Evolutionary conservation across 176 grass and related monocot genomes (phyloP).

Genomic region (Olyra latifolia): DNA sequence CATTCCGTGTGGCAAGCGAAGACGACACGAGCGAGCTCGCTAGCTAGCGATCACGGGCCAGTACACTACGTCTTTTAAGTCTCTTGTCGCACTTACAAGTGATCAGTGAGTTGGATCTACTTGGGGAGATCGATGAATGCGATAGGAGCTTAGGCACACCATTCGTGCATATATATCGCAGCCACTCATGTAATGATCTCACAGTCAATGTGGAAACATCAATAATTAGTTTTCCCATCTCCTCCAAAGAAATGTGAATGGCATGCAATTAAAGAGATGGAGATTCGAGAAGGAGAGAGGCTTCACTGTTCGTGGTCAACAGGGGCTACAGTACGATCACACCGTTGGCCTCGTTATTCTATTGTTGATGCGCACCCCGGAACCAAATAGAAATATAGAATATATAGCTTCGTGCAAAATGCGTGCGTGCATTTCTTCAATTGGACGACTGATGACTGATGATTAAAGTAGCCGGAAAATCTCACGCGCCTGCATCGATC

Average conservation of each 20-base stretch:
- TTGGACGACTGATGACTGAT: background rate
- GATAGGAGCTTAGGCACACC: background rate
- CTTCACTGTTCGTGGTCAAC: constrained; percentile 19
- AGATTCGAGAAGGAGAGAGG: background rate
- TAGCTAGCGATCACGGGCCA: background rate
- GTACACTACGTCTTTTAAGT: background rate
- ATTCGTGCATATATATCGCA: constrained; percentile 25
- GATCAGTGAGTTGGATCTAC: constrained; percentile 8
- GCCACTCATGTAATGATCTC: background rate
- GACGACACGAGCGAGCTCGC: background rate
- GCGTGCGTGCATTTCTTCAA: background rate
- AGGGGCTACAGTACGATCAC: constrained; percentile 6
- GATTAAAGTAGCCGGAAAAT: constrained; percentile 32
- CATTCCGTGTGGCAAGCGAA: background rate
- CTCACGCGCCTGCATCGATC: background rate
- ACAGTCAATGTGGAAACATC: constrained; percentile 31
- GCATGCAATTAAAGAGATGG: background rate
- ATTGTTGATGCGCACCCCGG: background rate
- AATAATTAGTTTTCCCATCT: background rate
- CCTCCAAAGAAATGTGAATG: constrained; percentile 44
- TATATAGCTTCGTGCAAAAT: constrained; percentile 39
- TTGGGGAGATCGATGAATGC: background rate
- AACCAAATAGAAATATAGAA: background rate
- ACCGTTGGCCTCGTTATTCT: constrained; percentile 13
- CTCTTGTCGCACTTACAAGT: background rate